Evolutionary conservation across 2,329 filamentous ascomycete genomes (phyloP).

Genomic region (Camptophora hylomeconis): DNA sequence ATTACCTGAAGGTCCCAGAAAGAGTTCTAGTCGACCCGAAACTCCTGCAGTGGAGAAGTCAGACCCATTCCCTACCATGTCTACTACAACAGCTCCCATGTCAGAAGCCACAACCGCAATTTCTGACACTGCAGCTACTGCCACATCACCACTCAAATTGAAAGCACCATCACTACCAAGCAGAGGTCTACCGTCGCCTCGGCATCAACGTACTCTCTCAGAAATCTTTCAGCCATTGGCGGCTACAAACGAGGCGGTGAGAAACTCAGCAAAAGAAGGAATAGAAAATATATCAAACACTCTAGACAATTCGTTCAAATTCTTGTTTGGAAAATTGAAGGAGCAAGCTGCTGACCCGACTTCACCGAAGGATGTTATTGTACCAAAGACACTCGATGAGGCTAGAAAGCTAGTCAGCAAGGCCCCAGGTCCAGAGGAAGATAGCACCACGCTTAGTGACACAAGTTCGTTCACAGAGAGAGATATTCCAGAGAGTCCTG

Average conservation of each 20-base stretch:
- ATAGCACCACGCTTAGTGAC: constrained; percentile 33
- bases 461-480: constrained; percentile 38
- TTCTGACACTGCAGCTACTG: constrained; percentile 19
- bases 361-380: constrained; percentile 30
- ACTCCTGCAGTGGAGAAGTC: constrained; percentile 26
- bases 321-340: constrained; percentile 75
- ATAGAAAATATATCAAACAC: constrained; percentile 86
- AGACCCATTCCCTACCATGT: constrained; percentile 11
- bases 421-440: constrained; percentile 26
- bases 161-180: constrained; percentile 13
- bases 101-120: constrained; percentile 20
- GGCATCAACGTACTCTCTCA: constrained; percentile 64
- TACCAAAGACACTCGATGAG: constrained; percentile 87
- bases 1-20: constrained; percentile 52
- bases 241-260: constrained; percentile 69
- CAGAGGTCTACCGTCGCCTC: constrained; percentile 21
- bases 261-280: constrained; percentile 80
- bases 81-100: constrained; percentile 9
- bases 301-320: constrained; percentile 84
- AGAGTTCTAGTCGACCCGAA: constrained; percentile 31
- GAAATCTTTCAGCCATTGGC: constrained; percentile 76
- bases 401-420: constrained; percentile 71
- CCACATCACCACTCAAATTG: constrained; percentile 19
- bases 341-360: constrained; percentile 45
- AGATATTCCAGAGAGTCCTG: constrained; percentile 16